Percentiles rank a stretch among this genome's conserved stretches.
These are phyloP conservation scores for button mushroom (Agaricus bisporus) DNA, from an alignment of 768 basidiomycete species.

Conservation along the genomic window DNA sequence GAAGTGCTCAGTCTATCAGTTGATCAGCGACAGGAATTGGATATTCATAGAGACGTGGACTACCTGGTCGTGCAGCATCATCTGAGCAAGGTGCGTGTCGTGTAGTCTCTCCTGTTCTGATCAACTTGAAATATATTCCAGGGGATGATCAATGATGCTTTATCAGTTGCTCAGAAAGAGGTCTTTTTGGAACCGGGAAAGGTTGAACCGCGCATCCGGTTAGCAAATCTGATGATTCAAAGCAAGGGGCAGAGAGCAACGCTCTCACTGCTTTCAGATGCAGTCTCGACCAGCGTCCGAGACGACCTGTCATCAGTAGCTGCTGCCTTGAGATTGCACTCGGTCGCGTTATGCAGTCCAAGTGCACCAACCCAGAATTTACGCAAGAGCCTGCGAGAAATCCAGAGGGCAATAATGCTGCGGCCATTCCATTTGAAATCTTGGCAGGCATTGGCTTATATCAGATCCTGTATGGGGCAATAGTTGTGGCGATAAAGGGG, in stretches of 20 bases:
- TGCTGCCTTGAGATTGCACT: constrained; percentile 42
- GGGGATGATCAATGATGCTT: constrained; percentile 44
- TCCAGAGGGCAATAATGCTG: constrained; percentile 62
- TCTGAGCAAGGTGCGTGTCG: constrained; percentile 57
- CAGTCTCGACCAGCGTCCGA: constrained; percentile 12
- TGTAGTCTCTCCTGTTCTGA: not conserved
- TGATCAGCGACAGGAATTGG: constrained; percentile 58
- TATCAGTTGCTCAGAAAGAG: constrained; percentile 49
- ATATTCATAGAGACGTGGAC: constrained; percentile 64
- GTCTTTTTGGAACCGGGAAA: constrained; percentile 52
- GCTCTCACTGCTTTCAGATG: constrained; percentile 38
- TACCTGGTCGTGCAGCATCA: constrained; percentile 69
- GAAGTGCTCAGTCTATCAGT: constrained; percentile 70
- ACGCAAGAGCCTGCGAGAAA: constrained; percentile 32
- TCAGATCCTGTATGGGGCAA: constrained; percentile 23
- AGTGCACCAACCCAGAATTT: constrained; percentile 12
- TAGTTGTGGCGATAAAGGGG: not conserved
- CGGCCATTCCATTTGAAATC: constrained; percentile 43
- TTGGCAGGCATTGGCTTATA: constrained; percentile 60
- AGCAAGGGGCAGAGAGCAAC: constrained; percentile 34
- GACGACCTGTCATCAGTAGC: constrained; percentile 30
- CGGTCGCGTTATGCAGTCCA: constrained; percentile 33
- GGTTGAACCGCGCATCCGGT: constrained; percentile 39
- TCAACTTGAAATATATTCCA: constrained; percentile 17
- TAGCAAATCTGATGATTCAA: constrained; percentile 53